Evolutionary conservation across 2,329 filamentous ascomycete species (phyloP).

Genomic region (Alternaria infectoria): DNA sequence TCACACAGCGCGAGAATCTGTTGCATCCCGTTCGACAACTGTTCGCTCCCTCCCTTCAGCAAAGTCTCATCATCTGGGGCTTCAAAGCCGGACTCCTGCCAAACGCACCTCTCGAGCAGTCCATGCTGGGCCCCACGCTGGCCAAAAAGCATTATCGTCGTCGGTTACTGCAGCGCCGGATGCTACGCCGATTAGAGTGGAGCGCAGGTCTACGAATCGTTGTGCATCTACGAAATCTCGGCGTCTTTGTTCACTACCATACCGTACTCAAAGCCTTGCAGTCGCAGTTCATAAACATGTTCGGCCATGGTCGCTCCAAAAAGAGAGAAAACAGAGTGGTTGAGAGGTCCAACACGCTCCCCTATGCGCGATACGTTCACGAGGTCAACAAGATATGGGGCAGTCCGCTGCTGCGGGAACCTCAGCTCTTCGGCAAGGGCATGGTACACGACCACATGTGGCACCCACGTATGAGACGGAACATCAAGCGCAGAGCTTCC

Average conservation of each 20-base stretch:
- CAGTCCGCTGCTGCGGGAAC: slow-evolving; percentile 28
- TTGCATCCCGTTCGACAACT: slow-evolving; percentile 38
- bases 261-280: slow-evolving; percentile 38
- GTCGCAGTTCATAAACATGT: slow-evolving; percentile 37
- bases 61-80: slow-evolving; percentile 45
- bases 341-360: slow-evolving; percentile 25
- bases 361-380: slow-evolving; percentile 31
- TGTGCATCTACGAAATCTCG: slow-evolving; percentile 37
- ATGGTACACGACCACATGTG: slow-evolving; percentile 16
- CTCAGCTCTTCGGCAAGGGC: slow-evolving; percentile 14
- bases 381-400: slow-evolving; percentile 42
- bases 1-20: slow-evolving; percentile 9
- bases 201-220: slow-evolving; percentile 34
- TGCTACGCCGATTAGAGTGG: slow-evolving; percentile 34
- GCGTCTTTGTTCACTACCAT: slow-evolving; percentile 31
- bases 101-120: slow-evolving; percentile 34
- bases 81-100: slow-evolving; percentile 37
- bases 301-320: slow-evolving; percentile 29
- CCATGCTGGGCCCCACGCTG: slow-evolving; percentile 18
- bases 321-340: slow-evolving; percentile 34
- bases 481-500: neutral
- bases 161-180: slow-evolving; percentile 20
- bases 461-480: slow-evolving; percentile 25
- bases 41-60: slow-evolving; percentile 31
- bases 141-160: slow-evolving; percentile 35